Conservation (phyloP, 805 yeast species). For the Pichia californica region DNA sequence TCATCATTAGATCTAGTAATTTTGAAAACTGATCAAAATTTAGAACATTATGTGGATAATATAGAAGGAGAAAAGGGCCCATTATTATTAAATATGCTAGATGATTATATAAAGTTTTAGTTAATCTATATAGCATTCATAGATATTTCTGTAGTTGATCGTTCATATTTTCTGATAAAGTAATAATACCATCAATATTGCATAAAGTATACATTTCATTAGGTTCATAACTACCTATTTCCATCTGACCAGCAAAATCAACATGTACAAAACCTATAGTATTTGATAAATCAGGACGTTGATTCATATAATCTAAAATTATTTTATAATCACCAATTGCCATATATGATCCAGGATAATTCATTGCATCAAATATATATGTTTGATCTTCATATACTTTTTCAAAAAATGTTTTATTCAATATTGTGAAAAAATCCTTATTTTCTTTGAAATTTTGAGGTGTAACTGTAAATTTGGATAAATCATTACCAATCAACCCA, state of each 20-base stretch:
- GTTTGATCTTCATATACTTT: constrained; percentile 40
- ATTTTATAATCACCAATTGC: constrained; percentile 68
- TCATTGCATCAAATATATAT: constrained; percentile 50
- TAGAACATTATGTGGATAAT: constrained; percentile 11
- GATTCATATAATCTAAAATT: constrained; percentile 53
- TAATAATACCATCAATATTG: constrained; percentile 43
- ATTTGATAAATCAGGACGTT: constrained; percentile 59
- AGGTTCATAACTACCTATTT: constrained; percentile 46
- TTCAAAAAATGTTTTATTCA: constrained; percentile 21
- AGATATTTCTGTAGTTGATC: constrained; percentile 29
- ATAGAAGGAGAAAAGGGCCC: constrained; percentile 27
- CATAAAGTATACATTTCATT: constrained; percentile 55
- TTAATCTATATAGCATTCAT: background rate
- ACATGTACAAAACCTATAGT: constrained; percentile 66
- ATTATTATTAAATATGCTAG: constrained; percentile 37
- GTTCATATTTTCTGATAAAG: constrained; percentile 44
- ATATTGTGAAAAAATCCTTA: constrained; percentile 16
- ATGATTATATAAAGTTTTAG: constrained; percentile 36
- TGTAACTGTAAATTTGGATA: constrained; percentile 10
- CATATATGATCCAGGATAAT: constrained; percentile 48
- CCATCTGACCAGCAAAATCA: constrained; percentile 46
- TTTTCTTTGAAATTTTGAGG: constrained; percentile 25
- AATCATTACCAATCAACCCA: background rate
- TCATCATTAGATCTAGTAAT: constrained; percentile 23
- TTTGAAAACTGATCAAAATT: constrained; percentile 17